Percentiles rank a stretch among this genome's conserved stretches.
Evolutionary conservation across 2,329 filamentous ascomycete genomes (phyloP).

Genomic region (Hypoxylon sp.): DNA sequence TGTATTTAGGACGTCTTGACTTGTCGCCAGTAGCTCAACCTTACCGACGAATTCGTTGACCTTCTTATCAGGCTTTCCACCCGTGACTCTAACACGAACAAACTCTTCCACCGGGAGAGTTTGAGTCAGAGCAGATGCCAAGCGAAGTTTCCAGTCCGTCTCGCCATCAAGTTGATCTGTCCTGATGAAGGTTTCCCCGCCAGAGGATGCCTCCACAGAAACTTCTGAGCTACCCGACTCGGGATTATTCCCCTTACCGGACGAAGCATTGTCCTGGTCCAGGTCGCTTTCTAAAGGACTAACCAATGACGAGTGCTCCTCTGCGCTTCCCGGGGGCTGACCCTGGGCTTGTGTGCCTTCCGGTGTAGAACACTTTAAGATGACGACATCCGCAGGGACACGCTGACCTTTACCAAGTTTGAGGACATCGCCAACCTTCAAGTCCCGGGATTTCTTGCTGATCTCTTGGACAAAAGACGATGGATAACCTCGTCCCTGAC

Average conservation of each 20-base stretch:
- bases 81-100: conserved; percentile 75
- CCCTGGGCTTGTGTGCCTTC: conserved; percentile 58
- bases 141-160: conserved; percentile 96
- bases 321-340: conserved; percentile 48
- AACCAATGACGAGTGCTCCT: conserved; percentile 57
- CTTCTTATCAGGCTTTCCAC: conserved; percentile 90
- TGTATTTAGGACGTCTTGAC: conserved; percentile 60
- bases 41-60: conserved; percentile 97
- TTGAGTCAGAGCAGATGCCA: conserved; percentile 89
- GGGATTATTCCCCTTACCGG: conserved; percentile 53
- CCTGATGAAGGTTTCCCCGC: conserved; percentile 93
- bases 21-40: conserved; percentile 75
- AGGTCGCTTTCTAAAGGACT: conserved; percentile 52
- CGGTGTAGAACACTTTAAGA: conserved; percentile 81
- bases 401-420: conserved; percentile 92
- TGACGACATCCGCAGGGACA: conserved; percentile 92
- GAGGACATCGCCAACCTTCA: conserved; percentile 95
- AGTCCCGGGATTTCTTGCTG: conserved; percentile 83
- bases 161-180: conserved; percentile 98
- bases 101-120: conserved; percentile 79
- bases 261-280: conserved; percentile 44
- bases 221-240: conserved; percentile 46
- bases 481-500: conserved; percentile 54
- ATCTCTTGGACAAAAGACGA: conserved; percentile 72
- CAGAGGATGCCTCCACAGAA: conserved; percentile 59